These are phyloP conservation scores for Borealophlyctis nickersoniae DNA, from an alignment of 192 early-diverging fungal species.

Conservation along the genomic window DNA sequence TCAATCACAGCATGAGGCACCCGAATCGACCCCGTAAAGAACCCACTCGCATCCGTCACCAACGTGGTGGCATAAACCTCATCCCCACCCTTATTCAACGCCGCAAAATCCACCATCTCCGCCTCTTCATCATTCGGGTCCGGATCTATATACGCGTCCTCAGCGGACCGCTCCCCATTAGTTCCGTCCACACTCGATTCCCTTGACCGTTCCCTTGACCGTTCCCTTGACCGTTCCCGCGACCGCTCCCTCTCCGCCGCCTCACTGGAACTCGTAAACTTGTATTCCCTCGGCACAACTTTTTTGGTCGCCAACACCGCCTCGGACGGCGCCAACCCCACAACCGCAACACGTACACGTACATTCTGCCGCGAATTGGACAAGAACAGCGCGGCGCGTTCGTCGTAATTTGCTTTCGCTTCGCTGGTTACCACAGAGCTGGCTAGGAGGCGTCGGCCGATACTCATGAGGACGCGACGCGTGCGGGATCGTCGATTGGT, in stretches of 20 bases:
- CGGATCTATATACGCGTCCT: slow-evolving; percentile 16
- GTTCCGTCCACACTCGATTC: slow-evolving; percentile 15
- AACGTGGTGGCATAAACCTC: slow-evolving; percentile 21
- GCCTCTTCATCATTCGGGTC: neutral
- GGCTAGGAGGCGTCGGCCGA: slow-evolving; percentile 19
- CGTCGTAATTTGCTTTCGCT: slow-evolving; percentile 18
- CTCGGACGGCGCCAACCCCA: slow-evolving; percentile 39
- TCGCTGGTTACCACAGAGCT: slow-evolving; percentile 7
- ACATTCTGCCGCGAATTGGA: slow-evolving; percentile 20
- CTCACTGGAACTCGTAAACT: neutral
- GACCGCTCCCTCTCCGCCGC: neutral
- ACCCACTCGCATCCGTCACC: slow-evolving; percentile 30
- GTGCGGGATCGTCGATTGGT: slow-evolving; percentile 2
- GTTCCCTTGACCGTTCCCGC: slow-evolving; percentile 18
- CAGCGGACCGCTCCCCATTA: slow-evolving; percentile 15
- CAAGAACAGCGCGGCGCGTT: slow-evolving; percentile 33
- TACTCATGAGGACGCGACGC: slow-evolving; percentile 27
- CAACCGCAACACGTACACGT: slow-evolving; percentile 39
- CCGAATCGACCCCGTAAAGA: slow-evolving; percentile 37
- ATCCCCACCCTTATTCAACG: slow-evolving; percentile 7
- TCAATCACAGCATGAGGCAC: slow-evolving; percentile 28
- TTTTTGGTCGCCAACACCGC: slow-evolving; percentile 31
- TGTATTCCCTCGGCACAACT: neutral
- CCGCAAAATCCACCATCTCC: slow-evolving; percentile 14
- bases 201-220: slow-evolving; percentile 20